These are phyloP conservation scores for Chlorella sp. DNA, from an alignment of 139 green algal species.

Conservation along the genomic window DNA sequence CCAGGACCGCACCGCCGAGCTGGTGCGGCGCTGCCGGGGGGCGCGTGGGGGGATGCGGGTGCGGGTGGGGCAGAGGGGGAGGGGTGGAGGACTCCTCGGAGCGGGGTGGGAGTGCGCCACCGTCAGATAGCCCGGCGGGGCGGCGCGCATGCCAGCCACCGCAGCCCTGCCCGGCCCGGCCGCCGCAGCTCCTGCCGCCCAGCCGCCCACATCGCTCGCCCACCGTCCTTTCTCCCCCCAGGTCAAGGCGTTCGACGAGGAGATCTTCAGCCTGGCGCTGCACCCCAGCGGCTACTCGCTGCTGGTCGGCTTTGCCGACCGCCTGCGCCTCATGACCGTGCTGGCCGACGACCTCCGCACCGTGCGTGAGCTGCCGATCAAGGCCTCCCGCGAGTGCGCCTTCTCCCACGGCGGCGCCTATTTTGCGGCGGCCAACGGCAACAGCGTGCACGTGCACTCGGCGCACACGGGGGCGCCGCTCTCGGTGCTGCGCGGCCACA, in stretches of 20 bases:
- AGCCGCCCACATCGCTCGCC: too few species aligned
- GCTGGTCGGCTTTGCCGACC: constrained; percentile 88
- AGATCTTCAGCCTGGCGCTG: constrained; percentile 67
- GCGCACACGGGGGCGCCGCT: constrained; percentile 89
- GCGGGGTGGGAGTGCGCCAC: too few species aligned
- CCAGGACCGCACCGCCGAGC: constrained; percentile 58
- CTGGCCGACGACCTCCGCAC: constrained; percentile 53
- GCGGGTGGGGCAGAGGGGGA: too few species aligned
- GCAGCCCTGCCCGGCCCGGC: too few species aligned
- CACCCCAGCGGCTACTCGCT: constrained; percentile 81
- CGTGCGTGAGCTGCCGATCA: constrained; percentile 76
- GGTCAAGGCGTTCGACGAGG: constrained; percentile 36
- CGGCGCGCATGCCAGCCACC: too few species aligned
- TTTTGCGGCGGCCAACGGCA: constrained; percentile 89
- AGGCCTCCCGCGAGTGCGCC: constrained; percentile 69
- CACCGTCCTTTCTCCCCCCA: too few species aligned
- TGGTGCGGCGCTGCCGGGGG: too few species aligned
- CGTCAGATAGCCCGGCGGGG: too few species aligned
- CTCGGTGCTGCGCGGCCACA: constrained; percentile 45
- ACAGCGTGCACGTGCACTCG: constrained; percentile 84
- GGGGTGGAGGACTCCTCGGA: too few species aligned
- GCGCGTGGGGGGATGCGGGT: too few species aligned
- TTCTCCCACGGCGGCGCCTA: constrained; percentile 88
- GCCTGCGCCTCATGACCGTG: constrained; percentile 88
- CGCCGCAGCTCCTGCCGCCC: too few species aligned